Percentiles rank a stretch among this genome's conserved stretches.
Evolutionary conservation across 495 filamentous ascomycete species (phyloP).

Genomic region (Penicillium macrosclerotiorum): DNA sequence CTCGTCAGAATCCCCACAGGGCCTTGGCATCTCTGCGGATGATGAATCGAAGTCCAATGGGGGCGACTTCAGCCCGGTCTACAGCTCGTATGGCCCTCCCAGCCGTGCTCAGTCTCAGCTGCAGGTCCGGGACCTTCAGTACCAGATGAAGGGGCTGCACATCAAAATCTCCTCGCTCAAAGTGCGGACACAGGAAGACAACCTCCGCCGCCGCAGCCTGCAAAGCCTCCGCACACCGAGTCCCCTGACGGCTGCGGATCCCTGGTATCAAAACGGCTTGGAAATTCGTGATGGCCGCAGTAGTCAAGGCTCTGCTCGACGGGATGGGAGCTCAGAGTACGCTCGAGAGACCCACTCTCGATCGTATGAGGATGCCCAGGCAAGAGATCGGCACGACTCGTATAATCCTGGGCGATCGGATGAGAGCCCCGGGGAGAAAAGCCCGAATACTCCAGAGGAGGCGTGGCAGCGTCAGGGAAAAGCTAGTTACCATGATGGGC

Average conservation of each 20-base stretch:
- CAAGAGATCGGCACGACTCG: conserved; percentile 2
- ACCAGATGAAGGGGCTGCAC: conserved; percentile 91
- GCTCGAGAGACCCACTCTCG: conserved; percentile 8
- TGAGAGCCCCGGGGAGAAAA: conserved; percentile 10
- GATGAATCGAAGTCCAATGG: conserved; percentile 26
- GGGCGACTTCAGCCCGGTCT: conserved; percentile 36
- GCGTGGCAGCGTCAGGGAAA: not conserved
- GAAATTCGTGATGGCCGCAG: conserved; percentile 32
- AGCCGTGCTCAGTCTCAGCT: conserved; percentile 51
- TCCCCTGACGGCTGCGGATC: conserved; percentile 76
- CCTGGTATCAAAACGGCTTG: conserved; percentile 64
- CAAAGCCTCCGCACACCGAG: conserved; percentile 82
- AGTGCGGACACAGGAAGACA: conserved; percentile 79
- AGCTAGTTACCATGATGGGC: conserved; percentile 26
- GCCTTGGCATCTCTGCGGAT: conserved; percentile 30
- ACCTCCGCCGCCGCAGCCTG: conserved; percentile 75
- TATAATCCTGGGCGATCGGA: not conserved
- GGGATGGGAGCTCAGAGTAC: conserved; percentile 20
- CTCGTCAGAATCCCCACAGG: conserved; percentile 25
- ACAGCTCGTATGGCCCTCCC: conserved; percentile 36
- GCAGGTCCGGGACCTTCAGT: conserved; percentile 79
- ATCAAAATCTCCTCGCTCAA: conserved; percentile 85
- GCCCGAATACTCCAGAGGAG: conserved; percentile 10
- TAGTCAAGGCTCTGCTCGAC: conserved; percentile 23
- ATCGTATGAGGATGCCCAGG: not conserved